phyloP scores from a whole-genome alignment of 192 early-diverging fungal genomes.

The Piromyces finnis region DNA sequence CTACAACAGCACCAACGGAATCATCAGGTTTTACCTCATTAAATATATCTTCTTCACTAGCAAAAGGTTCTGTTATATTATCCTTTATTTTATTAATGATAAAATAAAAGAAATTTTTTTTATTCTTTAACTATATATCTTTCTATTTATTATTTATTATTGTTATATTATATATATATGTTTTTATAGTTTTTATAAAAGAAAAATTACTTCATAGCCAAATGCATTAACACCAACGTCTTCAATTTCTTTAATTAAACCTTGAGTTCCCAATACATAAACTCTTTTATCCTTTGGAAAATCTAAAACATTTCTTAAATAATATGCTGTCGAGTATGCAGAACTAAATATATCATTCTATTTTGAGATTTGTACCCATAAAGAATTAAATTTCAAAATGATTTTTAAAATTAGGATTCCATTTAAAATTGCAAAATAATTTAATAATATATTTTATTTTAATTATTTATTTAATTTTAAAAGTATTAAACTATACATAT shows the following conservation, averaged over 20 bases:
- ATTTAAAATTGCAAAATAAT: too few relatives aligned
- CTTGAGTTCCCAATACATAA: background rate
- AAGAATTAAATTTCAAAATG: too few relatives aligned
- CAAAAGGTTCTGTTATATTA: background rate
- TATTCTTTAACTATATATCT: too few relatives aligned
- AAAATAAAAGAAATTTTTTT: too few relatives aligned
- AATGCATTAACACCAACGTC: background rate
- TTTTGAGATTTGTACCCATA: background rate
- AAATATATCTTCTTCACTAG: background rate
- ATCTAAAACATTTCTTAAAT: background rate
- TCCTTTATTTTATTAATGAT: background rate
- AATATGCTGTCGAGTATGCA: background rate
- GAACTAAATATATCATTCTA: background rate
- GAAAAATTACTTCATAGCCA: background rate
- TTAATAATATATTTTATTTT: too few relatives aligned
- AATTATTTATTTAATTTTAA: too few relatives aligned
- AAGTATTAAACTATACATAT: too few relatives aligned
- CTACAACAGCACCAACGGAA: background rate
- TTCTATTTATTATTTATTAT: too few relatives aligned
- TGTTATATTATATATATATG: too few relatives aligned
- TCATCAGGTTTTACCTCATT: background rate
- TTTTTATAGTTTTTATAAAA: too few relatives aligned
- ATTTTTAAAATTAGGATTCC: too few relatives aligned
- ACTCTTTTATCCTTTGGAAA: background rate
- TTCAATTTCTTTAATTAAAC: background rate